Conservation (phyloP, 169 alveolate species). For the Theileria orientalis region DNA sequence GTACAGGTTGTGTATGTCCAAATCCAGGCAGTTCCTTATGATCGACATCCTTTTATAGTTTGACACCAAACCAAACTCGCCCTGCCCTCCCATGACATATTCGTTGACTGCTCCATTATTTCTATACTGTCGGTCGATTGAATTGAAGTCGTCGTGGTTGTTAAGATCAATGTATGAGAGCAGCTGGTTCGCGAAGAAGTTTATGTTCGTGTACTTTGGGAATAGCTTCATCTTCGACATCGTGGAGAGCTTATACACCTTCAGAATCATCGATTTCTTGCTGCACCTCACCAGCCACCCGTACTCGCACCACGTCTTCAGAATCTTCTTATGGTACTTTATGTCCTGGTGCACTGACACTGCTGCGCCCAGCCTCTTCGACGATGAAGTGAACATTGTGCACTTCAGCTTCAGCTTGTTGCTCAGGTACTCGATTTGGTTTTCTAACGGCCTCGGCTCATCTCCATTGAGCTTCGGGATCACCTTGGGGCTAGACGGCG, state of each 20-base stretch:
- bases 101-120: background rate
- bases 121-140: background rate
- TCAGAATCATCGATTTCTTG: constrained; percentile 23
- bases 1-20: constrained; percentile 18
- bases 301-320: constrained; percentile 43
- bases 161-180: constrained; percentile 9
- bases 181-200: constrained; percentile 25
- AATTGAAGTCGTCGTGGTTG: background rate
- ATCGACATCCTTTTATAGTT: background rate
- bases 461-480: background rate
- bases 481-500: background rate
- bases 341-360: constrained; percentile 1
- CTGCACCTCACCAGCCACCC: constrained; percentile 56
- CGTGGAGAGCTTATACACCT: constrained; percentile 24
- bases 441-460: background rate
- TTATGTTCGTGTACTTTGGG: constrained; percentile 32
- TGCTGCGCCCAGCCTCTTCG: background rate
- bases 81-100: background rate
- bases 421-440: constrained; percentile 1
- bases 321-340: background rate
- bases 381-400: constrained; percentile 34
- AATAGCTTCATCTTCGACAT: constrained; percentile 41
- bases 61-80: background rate
- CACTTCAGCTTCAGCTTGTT: constrained; percentile 17
- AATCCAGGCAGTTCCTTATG: constrained; percentile 7